Conservation (phyloP, 805 yeast species). For the Hanseniaspora lindneri region DNA sequence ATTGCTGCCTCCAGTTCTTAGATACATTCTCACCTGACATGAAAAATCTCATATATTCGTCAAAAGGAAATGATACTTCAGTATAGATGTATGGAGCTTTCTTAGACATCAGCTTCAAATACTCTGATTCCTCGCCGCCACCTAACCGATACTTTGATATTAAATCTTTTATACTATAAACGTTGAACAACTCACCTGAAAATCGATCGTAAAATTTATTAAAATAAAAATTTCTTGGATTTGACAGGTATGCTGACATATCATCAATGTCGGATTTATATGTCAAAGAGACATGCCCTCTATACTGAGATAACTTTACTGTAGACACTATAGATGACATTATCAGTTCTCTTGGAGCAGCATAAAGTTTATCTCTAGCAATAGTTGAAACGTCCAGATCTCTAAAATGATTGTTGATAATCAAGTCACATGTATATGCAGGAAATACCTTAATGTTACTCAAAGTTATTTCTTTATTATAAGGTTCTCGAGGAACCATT, state of each 20-base stretch:
- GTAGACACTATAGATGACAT: background rate
- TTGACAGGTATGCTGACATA: slow-evolving; percentile 41
- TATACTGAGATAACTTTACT: background rate
- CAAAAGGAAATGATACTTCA: slow-evolving; percentile 36
- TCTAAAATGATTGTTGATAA: slow-evolving; percentile 84
- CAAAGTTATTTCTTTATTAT: slow-evolving; percentile 18
- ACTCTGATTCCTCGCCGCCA: slow-evolving; percentile 35
- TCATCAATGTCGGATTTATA: slow-evolving; percentile 17
- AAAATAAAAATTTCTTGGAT: slow-evolving; percentile 69
- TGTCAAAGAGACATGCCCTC: slow-evolving; percentile 2
- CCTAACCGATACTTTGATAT: slow-evolving; percentile 25
- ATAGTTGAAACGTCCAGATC: slow-evolving; percentile 60
- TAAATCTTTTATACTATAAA: slow-evolving; percentile 51
- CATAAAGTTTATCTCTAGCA: slow-evolving; percentile 33
- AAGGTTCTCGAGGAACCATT: slow-evolving; percentile 34
- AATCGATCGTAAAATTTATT: slow-evolving; percentile 77
- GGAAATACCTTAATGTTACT: slow-evolving; percentile 28
- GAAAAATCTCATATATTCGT: slow-evolving; percentile 22
- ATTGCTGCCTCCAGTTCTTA: slow-evolving; percentile 30
- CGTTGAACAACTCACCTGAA: slow-evolving; percentile 70
- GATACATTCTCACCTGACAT: slow-evolving; percentile 4
- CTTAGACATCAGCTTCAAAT: slow-evolving; percentile 48
- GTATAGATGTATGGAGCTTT: slow-evolving; percentile 64
- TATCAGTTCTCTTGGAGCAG: slow-evolving; percentile 3
- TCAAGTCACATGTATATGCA: slow-evolving; percentile 46